Evolutionary conservation across 371 early-diverging fungal genomes (phyloP), one percentile per base, ranked within the genome.

Genomic region (Parasitella parasitica): DNA sequence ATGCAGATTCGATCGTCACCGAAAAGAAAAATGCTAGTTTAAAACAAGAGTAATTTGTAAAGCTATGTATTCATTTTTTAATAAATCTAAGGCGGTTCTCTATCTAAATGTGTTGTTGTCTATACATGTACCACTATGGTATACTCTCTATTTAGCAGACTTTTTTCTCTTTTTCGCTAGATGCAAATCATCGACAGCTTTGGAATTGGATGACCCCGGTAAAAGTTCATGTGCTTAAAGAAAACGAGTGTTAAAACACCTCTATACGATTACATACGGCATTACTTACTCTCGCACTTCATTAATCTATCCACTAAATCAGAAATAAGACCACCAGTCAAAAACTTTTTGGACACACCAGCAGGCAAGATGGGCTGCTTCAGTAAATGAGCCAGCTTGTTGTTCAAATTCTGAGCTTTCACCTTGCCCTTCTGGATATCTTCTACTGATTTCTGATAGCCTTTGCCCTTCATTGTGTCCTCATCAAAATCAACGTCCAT

Each of bases 401-500:
- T 61, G 48, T 85, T 86, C 71, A 90, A 72, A 2, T 73, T 63
- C 63, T 73, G 72, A 32, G 87, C 77, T 71, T 84, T 87, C 24
- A 54, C 61, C 56, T 67, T 72, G 6, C 55, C 71, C 38, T 67
- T 64, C 32, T 70, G 64, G n/a, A 69, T 35, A 16, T 69, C 61
- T 13, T 51, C 43, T 11, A 7, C 18, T 11, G 69, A 64, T 28
- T 69, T 69, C 46, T 73, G 63, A 26, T 80, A 49, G 20, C 77
- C 77, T 20, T 74, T 73, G 18, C 62, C 66, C n/a, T 83, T 73
- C 68, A 81, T 67, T 34, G 78, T 69, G 27, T 91, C 90, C 58
- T 93, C 91, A 67, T 91, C 92, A 34, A 91, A 72, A 49, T 89
- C 89, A 39, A 96, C 85, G 50, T 92, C 97, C 80, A 93, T 82